Percentiles rank a stretch among this genome's conserved stretches.
phyloP scores from a whole-genome alignment of 2,329 filamentous ascomycete species.

The Alternaria rosae region DNA sequence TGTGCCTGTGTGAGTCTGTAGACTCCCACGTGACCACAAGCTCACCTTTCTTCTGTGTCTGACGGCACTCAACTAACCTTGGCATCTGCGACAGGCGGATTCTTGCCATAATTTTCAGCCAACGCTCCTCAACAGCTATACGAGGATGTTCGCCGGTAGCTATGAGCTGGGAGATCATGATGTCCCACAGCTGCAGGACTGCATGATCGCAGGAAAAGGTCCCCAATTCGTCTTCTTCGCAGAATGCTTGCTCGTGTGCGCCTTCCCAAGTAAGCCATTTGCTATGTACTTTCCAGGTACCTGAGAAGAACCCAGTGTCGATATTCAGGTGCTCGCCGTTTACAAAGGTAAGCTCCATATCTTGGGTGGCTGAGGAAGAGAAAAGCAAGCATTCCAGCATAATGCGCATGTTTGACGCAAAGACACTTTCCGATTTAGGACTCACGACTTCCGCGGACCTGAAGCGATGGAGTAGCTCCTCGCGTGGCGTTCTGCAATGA shows the following conservation, averaged over 20 bases:
- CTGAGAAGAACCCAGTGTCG: not conserved
- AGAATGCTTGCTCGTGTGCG: not conserved
- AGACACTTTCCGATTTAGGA: not conserved
- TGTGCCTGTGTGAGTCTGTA: not conserved
- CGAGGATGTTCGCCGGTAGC: not conserved
- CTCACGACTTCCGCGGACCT: not conserved
- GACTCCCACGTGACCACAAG: not conserved
- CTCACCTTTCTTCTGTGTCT: not conserved
- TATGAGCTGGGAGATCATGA: not conserved
- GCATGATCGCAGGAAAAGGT: not conserved
- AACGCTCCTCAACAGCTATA: not conserved
- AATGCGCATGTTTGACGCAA: not conserved
- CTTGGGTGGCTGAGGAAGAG: not conserved
- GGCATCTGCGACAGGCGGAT: constrained; percentile 10
- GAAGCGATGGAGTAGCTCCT: not conserved
- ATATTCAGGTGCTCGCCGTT: not conserved
- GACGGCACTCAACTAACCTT: not conserved
- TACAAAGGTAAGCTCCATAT: not conserved
- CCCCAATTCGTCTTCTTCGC: not conserved
- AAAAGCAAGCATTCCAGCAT: not conserved
- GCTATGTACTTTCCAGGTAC: not conserved
- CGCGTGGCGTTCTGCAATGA: not conserved
- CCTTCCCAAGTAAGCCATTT: not conserved
- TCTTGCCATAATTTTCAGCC: not conserved
- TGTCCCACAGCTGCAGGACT: not conserved